Conservation (phyloP, 208 protist genomes). For the Novymonas esmeraldas region DNA sequence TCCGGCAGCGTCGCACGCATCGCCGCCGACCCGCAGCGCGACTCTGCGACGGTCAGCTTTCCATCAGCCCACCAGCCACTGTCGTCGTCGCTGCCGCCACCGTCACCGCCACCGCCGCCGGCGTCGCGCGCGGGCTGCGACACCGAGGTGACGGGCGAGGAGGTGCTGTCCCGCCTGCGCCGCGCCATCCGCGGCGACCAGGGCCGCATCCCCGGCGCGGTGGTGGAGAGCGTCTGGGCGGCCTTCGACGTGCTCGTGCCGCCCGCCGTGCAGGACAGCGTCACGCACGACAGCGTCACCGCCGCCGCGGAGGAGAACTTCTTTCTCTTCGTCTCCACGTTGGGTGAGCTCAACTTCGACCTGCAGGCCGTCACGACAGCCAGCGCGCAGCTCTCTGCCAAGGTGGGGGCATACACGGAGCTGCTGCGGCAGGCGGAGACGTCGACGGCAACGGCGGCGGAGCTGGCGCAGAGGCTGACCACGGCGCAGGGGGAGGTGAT, state of each 20-base stretch:
- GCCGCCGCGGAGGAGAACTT: conserved; percentile 35
- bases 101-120: neutral
- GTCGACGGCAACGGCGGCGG: too few species aligned
- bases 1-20: neutral
- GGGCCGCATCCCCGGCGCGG: conserved; percentile 46
- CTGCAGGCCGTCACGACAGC: conserved; percentile 41
- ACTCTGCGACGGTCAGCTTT: neutral
- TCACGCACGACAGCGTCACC: conserved; percentile 30
- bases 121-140: neutral
- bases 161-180: conserved; percentile 33
- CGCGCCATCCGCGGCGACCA: conserved; percentile 42
- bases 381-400: conserved; percentile 24
- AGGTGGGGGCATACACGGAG: conserved; percentile 30
- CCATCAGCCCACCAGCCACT: neutral
- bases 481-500: conserved; percentile 49
- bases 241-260: conserved; percentile 72
- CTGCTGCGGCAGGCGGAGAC: conserved; percentile 24
- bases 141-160: conserved; percentile 20
- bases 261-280: conserved; percentile 32
- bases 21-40: conserved; percentile 7
- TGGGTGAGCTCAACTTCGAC: conserved; percentile 67
- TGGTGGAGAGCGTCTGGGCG: conserved; percentile 75
- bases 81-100: conserved; percentile 1
- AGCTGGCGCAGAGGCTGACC: conserved; percentile 32
- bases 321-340: conserved; percentile 56